Percentiles rank a stretch among this genome's conserved stretches.
Evolutionary conservation across 2,329 filamentous ascomycete species (phyloP).

Genomic region (Fusarium anthophilum): DNA sequence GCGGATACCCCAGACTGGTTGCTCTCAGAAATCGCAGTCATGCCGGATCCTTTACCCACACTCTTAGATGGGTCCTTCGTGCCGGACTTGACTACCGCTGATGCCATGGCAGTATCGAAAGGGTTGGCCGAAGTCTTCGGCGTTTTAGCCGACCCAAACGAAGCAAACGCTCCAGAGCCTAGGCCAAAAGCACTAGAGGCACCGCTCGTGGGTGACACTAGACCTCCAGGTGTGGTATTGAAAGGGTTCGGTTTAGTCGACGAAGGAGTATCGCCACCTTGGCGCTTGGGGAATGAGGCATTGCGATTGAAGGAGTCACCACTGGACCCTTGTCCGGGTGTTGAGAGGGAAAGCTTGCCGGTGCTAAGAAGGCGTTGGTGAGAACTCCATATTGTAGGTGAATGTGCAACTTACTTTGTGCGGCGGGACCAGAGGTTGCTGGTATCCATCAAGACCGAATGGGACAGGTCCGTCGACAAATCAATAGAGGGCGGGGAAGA

Average conservation of each 20-base stretch:
- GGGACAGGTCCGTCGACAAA: slow-evolving; percentile 37
- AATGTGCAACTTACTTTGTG: slow-evolving; percentile 72
- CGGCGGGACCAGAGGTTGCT: slow-evolving; percentile 79
- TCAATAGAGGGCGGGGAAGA: slow-evolving; percentile 38
- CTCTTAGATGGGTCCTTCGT: slow-evolving; percentile 47
- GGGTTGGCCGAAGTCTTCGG: slow-evolving; percentile 85
- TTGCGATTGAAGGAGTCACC: slow-evolving; percentile 69
- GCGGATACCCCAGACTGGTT: slow-evolving; percentile 48
- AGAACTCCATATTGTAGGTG: slow-evolving; percentile 1
- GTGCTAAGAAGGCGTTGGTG: slow-evolving; percentile 60
- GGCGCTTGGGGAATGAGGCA: slow-evolving; percentile 74
- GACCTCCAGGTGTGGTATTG: slow-evolving; percentile 71
- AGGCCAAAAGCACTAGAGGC: slow-evolving; percentile 92
- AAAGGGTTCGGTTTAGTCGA: slow-evolving; percentile 84
- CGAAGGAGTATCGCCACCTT: slow-evolving; percentile 72
- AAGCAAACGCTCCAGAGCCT: slow-evolving; percentile 94
- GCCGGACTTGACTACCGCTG: slow-evolving; percentile 47
- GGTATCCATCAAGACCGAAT: slow-evolving; percentile 62
- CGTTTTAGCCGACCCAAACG: slow-evolving; percentile 82
- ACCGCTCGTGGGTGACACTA: slow-evolving; percentile 58
- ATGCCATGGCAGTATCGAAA: slow-evolving; percentile 77
- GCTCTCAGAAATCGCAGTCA: slow-evolving; percentile 59
- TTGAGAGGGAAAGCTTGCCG: slow-evolving; percentile 92
- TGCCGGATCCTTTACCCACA: slow-evolving; percentile 46
- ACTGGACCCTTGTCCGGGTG: slow-evolving; percentile 66